phyloP scores from a whole-genome alignment of 2,329 filamentous ascomycete species.

The Scytalidium sp. region DNA sequence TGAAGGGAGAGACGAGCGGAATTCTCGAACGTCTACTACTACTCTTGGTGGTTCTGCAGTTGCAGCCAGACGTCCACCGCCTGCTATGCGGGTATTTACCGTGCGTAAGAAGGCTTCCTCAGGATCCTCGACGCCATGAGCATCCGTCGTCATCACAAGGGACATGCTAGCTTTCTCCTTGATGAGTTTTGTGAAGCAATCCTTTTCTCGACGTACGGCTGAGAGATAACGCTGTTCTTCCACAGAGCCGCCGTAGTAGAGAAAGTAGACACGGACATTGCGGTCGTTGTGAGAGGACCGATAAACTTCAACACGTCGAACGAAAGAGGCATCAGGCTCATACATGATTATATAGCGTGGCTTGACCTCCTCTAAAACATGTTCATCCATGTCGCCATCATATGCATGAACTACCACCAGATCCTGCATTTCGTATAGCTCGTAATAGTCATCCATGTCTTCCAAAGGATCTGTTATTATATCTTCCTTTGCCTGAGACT shows the following conservation, averaged over 20 bases:
- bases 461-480: slow-evolving; percentile 77
- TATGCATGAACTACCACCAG: slow-evolving; percentile 89
- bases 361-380: slow-evolving; percentile 90
- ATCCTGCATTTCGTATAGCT: slow-evolving; percentile 88
- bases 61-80: slow-evolving; percentile 78
- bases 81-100: slow-evolving; percentile 94
- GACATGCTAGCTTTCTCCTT: slow-evolving; percentile 94
- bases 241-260: slow-evolving; percentile 93
- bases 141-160: slow-evolving; percentile 74
- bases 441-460: slow-evolving; percentile 88
- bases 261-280: slow-evolving; percentile 89
- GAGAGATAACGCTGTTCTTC: slow-evolving; percentile 94
- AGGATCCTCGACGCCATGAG: slow-evolving; percentile 69
- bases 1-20: slow-evolving; percentile 87
- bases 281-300: slow-evolving; percentile 88
- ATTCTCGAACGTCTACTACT: slow-evolving; percentile 94
- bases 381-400: slow-evolving; percentile 92
- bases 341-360: slow-evolving; percentile 98
- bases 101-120: slow-evolving; percentile 92
- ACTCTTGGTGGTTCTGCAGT: slow-evolving; percentile 86
- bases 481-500: slow-evolving; percentile 73
- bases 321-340: slow-evolving; percentile 92
- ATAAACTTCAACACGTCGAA: slow-evolving; percentile 91
- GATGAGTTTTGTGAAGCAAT: slow-evolving; percentile 92
- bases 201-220: slow-evolving; percentile 89